Base-by-base conservation (phyloP, 345 rosid species). In the Populus davidiana region DNA sequence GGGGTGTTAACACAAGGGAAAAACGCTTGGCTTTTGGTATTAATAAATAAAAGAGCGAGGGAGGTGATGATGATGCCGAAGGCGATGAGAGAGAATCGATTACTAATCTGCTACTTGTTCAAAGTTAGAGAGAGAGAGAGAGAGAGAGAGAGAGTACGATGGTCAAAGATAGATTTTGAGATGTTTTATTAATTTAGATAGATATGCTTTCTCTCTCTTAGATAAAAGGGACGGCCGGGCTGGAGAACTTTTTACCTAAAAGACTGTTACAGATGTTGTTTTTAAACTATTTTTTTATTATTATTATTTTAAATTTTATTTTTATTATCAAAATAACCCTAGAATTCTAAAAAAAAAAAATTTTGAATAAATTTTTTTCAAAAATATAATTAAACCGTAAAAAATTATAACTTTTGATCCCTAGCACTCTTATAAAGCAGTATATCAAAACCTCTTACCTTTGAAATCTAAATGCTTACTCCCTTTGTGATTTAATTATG, bases 101-200 rank as follows among this genome's bases (percentile, higher is more conserved):
- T 9, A 23, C 63, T 59, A 3, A 27, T 23, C 63, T 9, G 11
- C 63, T 67, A 25, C 38, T 20, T 36, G 70, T 67, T 2, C 38
- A 36, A 41, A 13, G 52, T 52, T 77, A 72, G 74, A 59, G 74
- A 75, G 77, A 82, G 54, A 75, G 81, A 75, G 77, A 82, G 54
- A 75, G 81, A 70, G 71, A 74, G 47, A 8, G 41, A 68, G 47
- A 43, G 70, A 50, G 79, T 63, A 79, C 77, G 79, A 65, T 16
- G 85, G 87, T 77, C 80, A 82, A 82, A 82, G 78, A 62, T 66
- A 81, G 82, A 77, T 65, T 75, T 78, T 68, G 33, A 75, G 69
- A 59, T 47, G 73, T 31, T 71, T 71, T 79, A 31, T 29, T 52
- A 64, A 14, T 50, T 50, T 33, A 31, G 39, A 47, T 71, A 18